A percentile compares a stretch with the other conserved stretches of the same genome.
Evolutionary conservation across 768 basidiomycete genomes (phyloP).

Genomic region (Cystofilobasidium ferigula): DNA sequence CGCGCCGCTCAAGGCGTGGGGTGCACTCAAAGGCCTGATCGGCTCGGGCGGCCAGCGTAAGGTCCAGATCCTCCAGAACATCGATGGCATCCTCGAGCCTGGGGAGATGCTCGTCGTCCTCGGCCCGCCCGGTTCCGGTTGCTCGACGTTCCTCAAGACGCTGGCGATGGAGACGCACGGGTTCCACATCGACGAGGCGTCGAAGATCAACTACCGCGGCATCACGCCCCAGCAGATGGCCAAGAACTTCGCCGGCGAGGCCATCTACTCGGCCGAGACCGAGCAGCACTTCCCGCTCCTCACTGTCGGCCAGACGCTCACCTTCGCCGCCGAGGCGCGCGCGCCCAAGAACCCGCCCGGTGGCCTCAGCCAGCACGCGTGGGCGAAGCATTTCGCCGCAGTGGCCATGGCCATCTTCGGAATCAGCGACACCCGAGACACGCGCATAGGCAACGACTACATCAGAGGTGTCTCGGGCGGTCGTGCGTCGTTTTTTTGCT

Average conservation of each 20-base stretch:
- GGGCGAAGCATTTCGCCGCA: background rate
- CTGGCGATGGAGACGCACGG: slow-evolving; percentile 40
- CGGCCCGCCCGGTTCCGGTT: slow-evolving; percentile 25
- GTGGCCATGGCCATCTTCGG: slow-evolving; percentile 15
- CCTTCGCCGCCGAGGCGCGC: slow-evolving; percentile 24
- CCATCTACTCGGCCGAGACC: slow-evolving; percentile 37
- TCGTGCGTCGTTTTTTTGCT: slow-evolving; percentile 19
- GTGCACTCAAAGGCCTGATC: slow-evolving; percentile 26
- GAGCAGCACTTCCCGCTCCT: slow-evolving; percentile 21
- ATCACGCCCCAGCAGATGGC: slow-evolving; percentile 44
- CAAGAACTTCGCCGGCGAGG: slow-evolving; percentile 42
- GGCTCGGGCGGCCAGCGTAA: slow-evolving; percentile 29
- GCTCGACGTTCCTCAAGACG: slow-evolving; percentile 23
- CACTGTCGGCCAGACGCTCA: slow-evolving; percentile 25
- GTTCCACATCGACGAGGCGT: slow-evolving; percentile 17
- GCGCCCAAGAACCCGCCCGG: slow-evolving; percentile 1
- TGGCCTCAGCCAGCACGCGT: background rate
- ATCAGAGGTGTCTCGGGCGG: slow-evolving; percentile 49
- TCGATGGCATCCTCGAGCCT: slow-evolving; percentile 19
- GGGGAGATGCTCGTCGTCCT: slow-evolving; percentile 24
- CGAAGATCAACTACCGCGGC: slow-evolving; percentile 38
- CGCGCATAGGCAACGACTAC: slow-evolving; percentile 56
- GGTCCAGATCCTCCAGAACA: slow-evolving; percentile 35
- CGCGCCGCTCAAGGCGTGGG: slow-evolving; percentile 30
- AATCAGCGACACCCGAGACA: slow-evolving; percentile 13